These are phyloP conservation scores for Rubroshorea leprosula DNA, from an alignment of 345 rosid genomes.

Conservation along the genomic window DNA sequence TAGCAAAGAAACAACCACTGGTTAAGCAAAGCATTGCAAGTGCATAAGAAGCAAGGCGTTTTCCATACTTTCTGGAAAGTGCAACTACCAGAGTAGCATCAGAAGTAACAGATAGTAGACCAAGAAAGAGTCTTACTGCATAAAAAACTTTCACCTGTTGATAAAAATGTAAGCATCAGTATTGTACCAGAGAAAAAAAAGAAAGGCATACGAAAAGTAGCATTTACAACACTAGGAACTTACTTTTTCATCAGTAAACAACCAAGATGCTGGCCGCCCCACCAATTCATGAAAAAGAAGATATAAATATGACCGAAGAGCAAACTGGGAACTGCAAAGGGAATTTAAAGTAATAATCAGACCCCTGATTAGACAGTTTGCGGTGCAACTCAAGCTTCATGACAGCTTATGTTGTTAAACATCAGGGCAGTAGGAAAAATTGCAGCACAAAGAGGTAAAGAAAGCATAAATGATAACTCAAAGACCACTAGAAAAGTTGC, in stretches of 20 bases:
- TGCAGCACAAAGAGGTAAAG: background rate
- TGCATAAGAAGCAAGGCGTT: conserved; percentile 82
- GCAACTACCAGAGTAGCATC: conserved; percentile 87
- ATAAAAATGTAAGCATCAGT: conserved; percentile 8
- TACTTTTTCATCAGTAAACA: conserved; percentile 82
- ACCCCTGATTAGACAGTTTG: background rate
- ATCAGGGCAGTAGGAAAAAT: background rate
- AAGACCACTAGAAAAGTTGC: background rate
- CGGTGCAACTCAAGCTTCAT: background rate
- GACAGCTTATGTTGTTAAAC: background rate
- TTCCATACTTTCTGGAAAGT: conserved; percentile 85
- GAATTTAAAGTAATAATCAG: conserved; percentile 1
- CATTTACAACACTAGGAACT: conserved; percentile 14
- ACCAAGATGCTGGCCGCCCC: conserved; percentile 78
- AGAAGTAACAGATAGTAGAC: conserved; percentile 64
- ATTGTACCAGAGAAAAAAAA: background rate
- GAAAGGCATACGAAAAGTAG: background rate
- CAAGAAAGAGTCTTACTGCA: conserved; percentile 92
- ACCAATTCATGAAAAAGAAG: conserved; percentile 72
- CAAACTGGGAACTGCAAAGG: conserved; percentile 75
- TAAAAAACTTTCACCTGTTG: conserved; percentile 82
- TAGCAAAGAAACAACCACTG: conserved; percentile 98
- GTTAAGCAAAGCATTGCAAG: conserved; percentile 96
- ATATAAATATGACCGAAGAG: conserved; percentile 87
- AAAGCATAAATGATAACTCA: background rate